Evolutionary conservation across 2,329 filamentous ascomycete species (phyloP).

Genomic region (Curvularia sp.): DNA sequence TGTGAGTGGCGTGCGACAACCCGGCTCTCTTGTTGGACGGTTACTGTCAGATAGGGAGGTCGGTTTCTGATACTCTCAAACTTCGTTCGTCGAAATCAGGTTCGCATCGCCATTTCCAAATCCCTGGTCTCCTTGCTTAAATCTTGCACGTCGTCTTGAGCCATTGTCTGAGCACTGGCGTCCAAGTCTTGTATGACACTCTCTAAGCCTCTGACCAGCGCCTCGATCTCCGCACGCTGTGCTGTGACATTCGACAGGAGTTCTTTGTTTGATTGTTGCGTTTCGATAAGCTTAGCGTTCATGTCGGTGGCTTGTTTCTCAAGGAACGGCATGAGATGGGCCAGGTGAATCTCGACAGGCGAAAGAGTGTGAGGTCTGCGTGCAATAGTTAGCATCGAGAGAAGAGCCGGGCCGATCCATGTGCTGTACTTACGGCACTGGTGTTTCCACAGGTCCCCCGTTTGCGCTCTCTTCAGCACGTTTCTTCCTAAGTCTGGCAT

Average conservation of each 20-base stretch:
- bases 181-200: slow-evolving; percentile 64
- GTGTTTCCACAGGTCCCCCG: slow-evolving; percentile 44
- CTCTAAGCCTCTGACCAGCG: slow-evolving; percentile 62
- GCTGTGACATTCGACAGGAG: slow-evolving; percentile 59
- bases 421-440: slow-evolving; percentile 55
- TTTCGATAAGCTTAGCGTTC: slow-evolving; percentile 56
- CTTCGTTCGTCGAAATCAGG: slow-evolving; percentile 11
- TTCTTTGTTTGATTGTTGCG: slow-evolving; percentile 61
- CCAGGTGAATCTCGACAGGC: slow-evolving; percentile 62
- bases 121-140: slow-evolving; percentile 46
- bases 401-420: neutral
- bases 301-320: slow-evolving; percentile 59
- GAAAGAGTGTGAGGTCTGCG: slow-evolving; percentile 64
- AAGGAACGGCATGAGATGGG: slow-evolving; percentile 66
- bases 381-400: neutral
- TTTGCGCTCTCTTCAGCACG: slow-evolving; percentile 49
- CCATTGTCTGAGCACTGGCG: slow-evolving; percentile 54
- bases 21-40: too few relatives aligned
- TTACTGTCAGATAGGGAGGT: neutral
- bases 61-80: neutral
- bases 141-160: slow-evolving; percentile 46
- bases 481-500: slow-evolving; percentile 62
- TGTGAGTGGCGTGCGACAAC: neutral
- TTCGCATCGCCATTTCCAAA: slow-evolving; percentile 47
- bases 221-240: slow-evolving; percentile 65